Evolutionary conservation across 768 basidiomycete genomes (phyloP), one percentile per base, ranked within the genome.

Genomic region (Phaffia australis): DNA sequence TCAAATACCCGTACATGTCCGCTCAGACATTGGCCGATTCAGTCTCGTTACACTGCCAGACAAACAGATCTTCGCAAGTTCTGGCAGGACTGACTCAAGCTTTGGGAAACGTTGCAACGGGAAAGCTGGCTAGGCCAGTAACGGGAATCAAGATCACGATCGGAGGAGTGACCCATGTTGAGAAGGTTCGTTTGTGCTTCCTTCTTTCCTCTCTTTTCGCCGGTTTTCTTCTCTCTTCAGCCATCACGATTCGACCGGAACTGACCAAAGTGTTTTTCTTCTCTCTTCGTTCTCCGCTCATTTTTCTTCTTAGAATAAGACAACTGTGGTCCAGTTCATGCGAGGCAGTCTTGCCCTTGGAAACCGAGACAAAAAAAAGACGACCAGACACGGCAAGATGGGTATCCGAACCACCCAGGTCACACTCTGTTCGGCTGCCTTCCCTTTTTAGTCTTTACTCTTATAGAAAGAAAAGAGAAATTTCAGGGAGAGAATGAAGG

Each of bases 1-100:
- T 67, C 35, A 67, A 67, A 54, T 67, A 67, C 66, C 60, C 66
- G 8, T 67, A 67, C 60, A 30, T 67, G 58, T 47, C 58, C 23
- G 60, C 66, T 15, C 60, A 67, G 29, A 46, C 52, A 30, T 49
- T 67, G 8, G 66, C 66, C 1, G 60, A 67, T 25, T 29, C 51
- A 42, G 62, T 67, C 29, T 35, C 49, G 4, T 18, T 56, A 27
- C 35, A 42, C 11, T 42, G 35, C 35, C 35, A 42, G 35, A 42
- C 35, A 42, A 35, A 56, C 42, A 67, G 62, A 60, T 21, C 58
- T 32, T 25, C n/a, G 2, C 15, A 18, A n/a, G 57, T 67, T 49
- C 23, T 49, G 8, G 35, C n/a, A 9, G 51, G 62, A 55, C 50
- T 67, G 23, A 46, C 32, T 25, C 66, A 67, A 60, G 60, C 66